Base-by-base conservation (phyloP, 257 asterid species). In the Nicotiana otophora region DNA sequence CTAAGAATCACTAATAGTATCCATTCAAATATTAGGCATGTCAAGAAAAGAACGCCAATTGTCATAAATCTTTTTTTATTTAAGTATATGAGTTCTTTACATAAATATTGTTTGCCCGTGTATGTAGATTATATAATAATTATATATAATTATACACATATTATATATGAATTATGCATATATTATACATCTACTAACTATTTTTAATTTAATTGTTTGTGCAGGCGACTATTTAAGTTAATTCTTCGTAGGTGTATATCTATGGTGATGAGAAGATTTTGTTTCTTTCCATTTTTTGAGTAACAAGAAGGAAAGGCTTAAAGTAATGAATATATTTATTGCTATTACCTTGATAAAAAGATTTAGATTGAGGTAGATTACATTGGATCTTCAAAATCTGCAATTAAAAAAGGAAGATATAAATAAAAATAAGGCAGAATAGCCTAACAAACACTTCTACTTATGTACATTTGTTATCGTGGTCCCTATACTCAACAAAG, bases 241-340 rank as follows among this genome's bases (percentile, higher is more conserved):
- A 31, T 31, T 31, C 34, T 31, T 31, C 34, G 0, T n/a, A 69
- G n/a, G 51, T 42, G 10, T 42, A 54, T 69, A 69, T 39, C 7
- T 70, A 42, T 72, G 60, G 20, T 70, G 60, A 23, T 72, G 36
- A 72, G 78, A 28, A 23, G 78, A 72, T 72, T 70, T 42, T 72
- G 36, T 72, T 72, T 72, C 36, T 20, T 42, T 20, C 60, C n/a
- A 70, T 70, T 11, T 70, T 12, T n/a, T 10, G 58, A 19, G 23
- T 46, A 28, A 46, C 78, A 46, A 72, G 20, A 12, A 20, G 36
- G 60, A 26, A 46, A 26, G 20, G 36, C 20, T 72, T 46, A 20
- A 72, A 46, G 14, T 72, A 46, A 46, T 20, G 10, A 7, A 19
- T 36, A 72, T 72, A 72, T 72, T 72, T 46, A 72, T 19, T 42